Evolutionary conservation across 176 grass and related monocot genomes (phyloP).

Genomic region (Tillandsia fasciculata): DNA sequence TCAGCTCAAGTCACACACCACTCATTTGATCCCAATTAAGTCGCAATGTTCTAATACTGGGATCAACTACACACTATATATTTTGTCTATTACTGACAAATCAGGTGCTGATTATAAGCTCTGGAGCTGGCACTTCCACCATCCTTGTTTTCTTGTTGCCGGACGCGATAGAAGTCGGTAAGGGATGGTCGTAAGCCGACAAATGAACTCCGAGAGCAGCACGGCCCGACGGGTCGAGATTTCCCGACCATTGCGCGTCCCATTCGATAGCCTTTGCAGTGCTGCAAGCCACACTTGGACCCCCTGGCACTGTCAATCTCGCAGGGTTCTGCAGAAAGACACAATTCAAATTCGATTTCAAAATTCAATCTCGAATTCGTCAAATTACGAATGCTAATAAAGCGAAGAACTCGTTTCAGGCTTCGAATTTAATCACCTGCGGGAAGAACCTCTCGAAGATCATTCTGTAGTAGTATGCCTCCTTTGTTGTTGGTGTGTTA

Average conservation of each 20-base stretch:
- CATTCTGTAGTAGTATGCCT: conserved; percentile 95
- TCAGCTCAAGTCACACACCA: too few species aligned
- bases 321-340: conserved; percentile 57
- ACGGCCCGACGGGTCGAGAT: conserved; percentile 84
- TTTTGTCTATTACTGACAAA: neutral
- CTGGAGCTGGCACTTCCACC: conserved; percentile 24
- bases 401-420: too few species aligned
- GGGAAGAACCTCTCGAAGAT: conserved; percentile 98
- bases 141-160: conserved; percentile 33
- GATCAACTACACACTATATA: too few species aligned
- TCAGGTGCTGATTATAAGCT: conserved; percentile 29
- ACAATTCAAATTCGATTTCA: neutral
- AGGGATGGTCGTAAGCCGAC: conserved; percentile 25
- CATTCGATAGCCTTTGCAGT: conserved; percentile 89
- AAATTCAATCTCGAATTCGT: neutral
- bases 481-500: conserved; percentile 84
- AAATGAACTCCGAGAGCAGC: conserved; percentile 60
- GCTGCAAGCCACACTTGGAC: conserved; percentile 93
- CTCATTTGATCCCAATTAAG: too few species aligned
- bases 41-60: too few species aligned
- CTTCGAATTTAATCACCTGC: conserved; percentile 37
- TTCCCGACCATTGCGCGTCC: conserved; percentile 82
- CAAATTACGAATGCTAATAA: too few species aligned
- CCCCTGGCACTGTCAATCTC: conserved; percentile 76
- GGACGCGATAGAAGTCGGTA: conserved; percentile 16